Evolutionary conservation across 257 asterid genomes (phyloP).

Genomic region (Linaria vulgaris): DNA sequence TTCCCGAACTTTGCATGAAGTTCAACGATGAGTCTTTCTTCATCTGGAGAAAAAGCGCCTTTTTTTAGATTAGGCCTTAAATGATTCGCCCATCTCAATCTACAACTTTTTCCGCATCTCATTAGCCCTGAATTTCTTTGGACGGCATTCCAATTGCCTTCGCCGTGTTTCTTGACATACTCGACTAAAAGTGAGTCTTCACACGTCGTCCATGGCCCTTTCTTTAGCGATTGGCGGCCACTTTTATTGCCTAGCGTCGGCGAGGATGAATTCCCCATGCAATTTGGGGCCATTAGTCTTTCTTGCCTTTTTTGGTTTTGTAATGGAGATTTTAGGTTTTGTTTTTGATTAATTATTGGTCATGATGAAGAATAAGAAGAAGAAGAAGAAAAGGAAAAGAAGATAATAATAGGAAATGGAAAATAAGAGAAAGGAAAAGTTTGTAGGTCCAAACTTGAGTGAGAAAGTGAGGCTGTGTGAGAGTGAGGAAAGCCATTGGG

Average conservation of each 20-base stretch:
- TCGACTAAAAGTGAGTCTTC: constrained; percentile 36
- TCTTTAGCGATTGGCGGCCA: constrained; percentile 19
- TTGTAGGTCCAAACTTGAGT: constrained; percentile 33
- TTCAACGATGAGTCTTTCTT: constrained; percentile 30
- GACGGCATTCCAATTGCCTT: constrained; percentile 39
- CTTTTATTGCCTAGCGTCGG: no score
- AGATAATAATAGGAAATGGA: constrained; percentile 9
- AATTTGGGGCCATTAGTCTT: constrained; percentile 51
- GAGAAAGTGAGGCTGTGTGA: constrained; percentile 35
- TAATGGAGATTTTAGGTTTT: neutral
- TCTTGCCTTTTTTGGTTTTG: neutral
- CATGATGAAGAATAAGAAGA: constrained; percentile 1
- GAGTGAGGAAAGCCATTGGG: constrained; percentile 34
- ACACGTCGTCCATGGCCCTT: constrained; percentile 38
- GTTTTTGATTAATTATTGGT: neutral
- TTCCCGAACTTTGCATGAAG: constrained; percentile 40
- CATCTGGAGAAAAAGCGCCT: constrained; percentile 35
- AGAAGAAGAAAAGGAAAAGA: constrained; percentile 4
- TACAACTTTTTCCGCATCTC: constrained; percentile 36
- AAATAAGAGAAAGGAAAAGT: constrained; percentile 5
- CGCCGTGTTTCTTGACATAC: constrained; percentile 36
- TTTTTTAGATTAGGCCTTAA: constrained; percentile 36
- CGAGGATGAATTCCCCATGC: constrained; percentile 18
- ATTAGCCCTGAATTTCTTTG: constrained; percentile 35
- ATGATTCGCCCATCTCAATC: constrained; percentile 37